Base-by-base conservation (phyloP, 2,329 filamentous ascomycete species). In the Coleophoma cylindrospora region DNA sequence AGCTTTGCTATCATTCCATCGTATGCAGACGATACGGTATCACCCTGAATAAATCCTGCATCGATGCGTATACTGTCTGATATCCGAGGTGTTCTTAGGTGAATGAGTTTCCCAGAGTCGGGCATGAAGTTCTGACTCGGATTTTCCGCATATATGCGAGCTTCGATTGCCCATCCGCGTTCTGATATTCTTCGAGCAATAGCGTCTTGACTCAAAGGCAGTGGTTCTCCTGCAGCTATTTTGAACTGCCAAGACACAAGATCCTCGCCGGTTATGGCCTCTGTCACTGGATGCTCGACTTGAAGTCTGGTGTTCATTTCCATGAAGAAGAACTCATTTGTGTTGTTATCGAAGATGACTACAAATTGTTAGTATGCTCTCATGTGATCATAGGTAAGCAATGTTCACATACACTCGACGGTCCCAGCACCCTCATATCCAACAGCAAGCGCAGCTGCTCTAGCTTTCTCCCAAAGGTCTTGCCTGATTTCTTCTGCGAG, bases 1-100 rank as follows among this genome's bases (percentile, higher is more conserved):
- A 99, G 80, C 71, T 99, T 99, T 41, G 94, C 89, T 58, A 99
- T 96, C 94, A 99, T 99, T 27, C 94, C 94, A 61, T 99, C 94
- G 68, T 99, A 99, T 49, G 94, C 89, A 51, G 92, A 89, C 0
- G 91, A 95, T 3, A 99, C 89, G 55, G 90, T 89, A 65, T 96
- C 92, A 22, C 94, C 94, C 58, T 91, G 79, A 27, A 91, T 81
- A 66, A 97, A 97, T 1, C 94, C 94, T 43, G 91, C 91, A 63
- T 99, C 94, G 57, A 99, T 91, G 38, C 94, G 84, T 33, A 97
- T 80, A 55, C 91, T 87, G 1, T 86, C 77, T 36, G 82, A 79
- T 6, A 79, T 72, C 45, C 73, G 67, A 0, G 92, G 91, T 1
- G 88, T 91, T 34, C 81, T 79, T 11, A 97, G 81, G 66, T 96